Percentiles rank a stretch among this genome's conserved stretches.
Evolutionary conservation across 495 filamentous ascomycete species (phyloP).

Genomic region (Staphylotrichum longicolle): DNA sequence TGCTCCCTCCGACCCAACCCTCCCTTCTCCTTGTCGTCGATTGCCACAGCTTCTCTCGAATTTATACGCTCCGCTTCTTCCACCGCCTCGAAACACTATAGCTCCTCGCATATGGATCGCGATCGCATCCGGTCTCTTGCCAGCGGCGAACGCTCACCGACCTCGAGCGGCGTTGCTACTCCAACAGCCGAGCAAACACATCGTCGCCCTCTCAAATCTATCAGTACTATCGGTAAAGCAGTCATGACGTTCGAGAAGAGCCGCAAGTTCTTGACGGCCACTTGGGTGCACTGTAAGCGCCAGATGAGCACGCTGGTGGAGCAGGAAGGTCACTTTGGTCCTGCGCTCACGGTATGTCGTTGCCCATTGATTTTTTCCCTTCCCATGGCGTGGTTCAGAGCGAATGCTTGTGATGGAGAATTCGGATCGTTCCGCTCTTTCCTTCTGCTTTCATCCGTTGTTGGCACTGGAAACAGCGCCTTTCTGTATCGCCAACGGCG

Average conservation of each 20-base stretch:
- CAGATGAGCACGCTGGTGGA: slow-evolving; percentile 44
- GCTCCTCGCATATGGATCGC: slow-evolving; percentile 6
- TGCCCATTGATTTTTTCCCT: too few relatives aligned
- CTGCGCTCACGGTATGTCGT: slow-evolving; percentile 43
- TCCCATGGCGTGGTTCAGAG: too few relatives aligned
- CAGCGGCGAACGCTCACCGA: slow-evolving; percentile 14
- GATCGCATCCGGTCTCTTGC: slow-evolving; percentile 14
- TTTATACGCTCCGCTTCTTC: slow-evolving; percentile 11
- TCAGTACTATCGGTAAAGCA: slow-evolving; percentile 27
- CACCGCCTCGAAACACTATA: not conserved
- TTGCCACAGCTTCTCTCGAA: not conserved
- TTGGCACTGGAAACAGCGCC: too few relatives aligned
- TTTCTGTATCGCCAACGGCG: too few relatives aligned
- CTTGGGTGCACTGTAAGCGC: slow-evolving; percentile 44
- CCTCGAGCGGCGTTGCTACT: slow-evolving; percentile 11
- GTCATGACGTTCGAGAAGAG: slow-evolving; percentile 41
- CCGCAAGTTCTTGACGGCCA: slow-evolving; percentile 43
- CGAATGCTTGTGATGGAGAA: too few relatives aligned
- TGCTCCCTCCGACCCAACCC: slow-evolving; percentile 4
- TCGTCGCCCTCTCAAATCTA: slow-evolving; percentile 18
- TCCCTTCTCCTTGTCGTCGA: slow-evolving; percentile 1
- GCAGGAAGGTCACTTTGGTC: slow-evolving; percentile 47
- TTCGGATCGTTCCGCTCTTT: too few relatives aligned
- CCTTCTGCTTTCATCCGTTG: too few relatives aligned
- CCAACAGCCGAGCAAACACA: slow-evolving; percentile 3